Conservation (phyloP, 306 rosid genomes). For the Trichosanthes truncata region DNA sequence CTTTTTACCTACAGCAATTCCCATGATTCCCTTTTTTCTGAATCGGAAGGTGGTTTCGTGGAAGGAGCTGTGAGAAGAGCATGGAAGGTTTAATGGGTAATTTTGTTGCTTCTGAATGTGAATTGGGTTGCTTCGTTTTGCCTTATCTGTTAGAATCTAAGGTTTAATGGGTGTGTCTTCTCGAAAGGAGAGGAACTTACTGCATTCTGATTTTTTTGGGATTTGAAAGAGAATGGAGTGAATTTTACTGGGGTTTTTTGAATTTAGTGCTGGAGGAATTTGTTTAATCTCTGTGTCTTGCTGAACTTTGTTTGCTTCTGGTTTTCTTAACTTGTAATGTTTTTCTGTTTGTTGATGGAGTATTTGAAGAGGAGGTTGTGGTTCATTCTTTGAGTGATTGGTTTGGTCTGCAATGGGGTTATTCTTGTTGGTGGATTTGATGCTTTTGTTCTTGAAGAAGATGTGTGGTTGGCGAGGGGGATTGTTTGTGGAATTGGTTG, state of each 20-base stretch:
- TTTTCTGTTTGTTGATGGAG: neutral
- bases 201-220: slow-evolving; percentile 6
- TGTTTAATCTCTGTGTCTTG: neutral
- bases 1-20: slow-evolving; percentile 23
- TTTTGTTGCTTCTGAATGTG: slow-evolving; percentile 10
- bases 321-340: neutral
- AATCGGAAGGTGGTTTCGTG: neutral
- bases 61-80: neutral
- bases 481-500: slow-evolving; percentile 20
- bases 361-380: neutral
- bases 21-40: slow-evolving; percentile 5
- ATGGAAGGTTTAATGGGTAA: neutral
- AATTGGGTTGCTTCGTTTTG: slow-evolving; percentile 7
- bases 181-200: slow-evolving; percentile 5
- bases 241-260: neutral
- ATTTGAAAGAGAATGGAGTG: neutral
- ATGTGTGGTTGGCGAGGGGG: slow-evolving; percentile 27
- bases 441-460: slow-evolving; percentile 26
- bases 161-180: slow-evolving; percentile 19
- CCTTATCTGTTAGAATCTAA: neutral
- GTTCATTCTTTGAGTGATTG: slow-evolving; percentile 1
- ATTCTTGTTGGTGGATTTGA: slow-evolving; percentile 16
- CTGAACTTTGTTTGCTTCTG: neutral
- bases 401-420: slow-evolving; percentile 27
- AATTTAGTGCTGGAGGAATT: neutral